Base-by-base conservation (phyloP, 495 filamentous ascomycete genomes). In the Penicillium chermesinum region DNA sequence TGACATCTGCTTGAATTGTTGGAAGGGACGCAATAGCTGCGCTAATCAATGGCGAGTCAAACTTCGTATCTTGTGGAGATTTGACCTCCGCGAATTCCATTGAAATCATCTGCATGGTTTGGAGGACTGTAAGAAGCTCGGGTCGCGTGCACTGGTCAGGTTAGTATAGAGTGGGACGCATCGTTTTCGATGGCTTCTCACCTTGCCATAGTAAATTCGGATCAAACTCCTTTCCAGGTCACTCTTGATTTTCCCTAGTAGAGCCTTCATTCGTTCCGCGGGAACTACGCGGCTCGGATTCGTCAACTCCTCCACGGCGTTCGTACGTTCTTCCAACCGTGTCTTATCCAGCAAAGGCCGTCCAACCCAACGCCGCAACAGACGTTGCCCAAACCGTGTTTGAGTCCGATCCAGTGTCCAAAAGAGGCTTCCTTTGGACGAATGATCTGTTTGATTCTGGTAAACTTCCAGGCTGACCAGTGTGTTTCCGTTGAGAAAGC, bases 321-420 rank as follows among this genome's bases (percentile, higher is more conserved):
- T 74, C 2, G 95, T 79, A n/a, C 93, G 79, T 54, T 89, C 87
- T 62, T 96, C 84, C 0, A 99, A 75, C 8, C 78, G 77, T 2
- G 70, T 61, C 53, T 84, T 86, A 54, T 96, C 85, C 10, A 99
- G 75, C 55, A 99, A 73, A 5, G 93, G 93, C 33, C 91, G 78
- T 2, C 93, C 93, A 44, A 99, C 89, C 93, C 93, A 99, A 58
- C 91, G 95, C 20, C 93, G 80, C 38, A 99, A 74, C 35, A 96
- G 71, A 21, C 93, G 76, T 53, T 89, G 87, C 2, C 93, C 93
- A 56, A 96, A 95, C 3, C 88, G 82, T 0, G 93, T 99, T 38
- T 82, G 77, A 1, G 93, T 99, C 46, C 93, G 88, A 64, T 99
- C 89, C 19, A 99, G 69, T 0, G 90, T 89, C 93, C 93, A 99